Evolutionary conservation across 768 basidiomycete species (phyloP).

Genomic region (Candolleomyces efflorescens): DNA sequence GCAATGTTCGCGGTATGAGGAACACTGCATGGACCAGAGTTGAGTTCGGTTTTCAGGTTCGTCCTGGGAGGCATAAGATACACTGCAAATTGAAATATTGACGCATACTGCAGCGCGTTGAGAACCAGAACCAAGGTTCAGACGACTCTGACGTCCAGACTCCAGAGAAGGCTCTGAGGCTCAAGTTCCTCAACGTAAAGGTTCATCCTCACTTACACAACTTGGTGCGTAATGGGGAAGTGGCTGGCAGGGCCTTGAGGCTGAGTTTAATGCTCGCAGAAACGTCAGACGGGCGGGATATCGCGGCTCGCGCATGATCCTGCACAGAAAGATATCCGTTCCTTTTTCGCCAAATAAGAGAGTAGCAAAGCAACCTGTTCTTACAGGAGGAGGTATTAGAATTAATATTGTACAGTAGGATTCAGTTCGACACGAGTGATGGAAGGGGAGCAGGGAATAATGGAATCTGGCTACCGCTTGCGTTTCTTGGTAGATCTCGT

Average conservation of each 20-base stretch:
- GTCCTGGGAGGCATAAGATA: constrained; percentile 3
- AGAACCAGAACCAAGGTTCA: neutral
- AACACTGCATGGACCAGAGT: constrained; percentile 74
- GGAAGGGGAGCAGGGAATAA: neutral
- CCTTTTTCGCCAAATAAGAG: constrained; percentile 13
- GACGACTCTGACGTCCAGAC: neutral
- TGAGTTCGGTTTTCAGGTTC: constrained; percentile 35
- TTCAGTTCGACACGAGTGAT: neutral
- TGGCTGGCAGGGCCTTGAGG: neutral
- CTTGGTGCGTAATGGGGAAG: constrained; percentile 41
- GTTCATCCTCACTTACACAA: constrained; percentile 48
- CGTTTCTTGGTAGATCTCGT: constrained; percentile 39
- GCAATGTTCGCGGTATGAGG: constrained; percentile 44
- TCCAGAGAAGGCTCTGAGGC: constrained; percentile 21
- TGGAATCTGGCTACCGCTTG: constrained; percentile 31
- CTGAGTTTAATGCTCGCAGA: constrained; percentile 15
- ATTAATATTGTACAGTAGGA: constrained; percentile 8
- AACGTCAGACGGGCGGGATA: constrained; percentile 73
- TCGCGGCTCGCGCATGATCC: constrained; percentile 68
- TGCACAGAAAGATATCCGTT: constrained; percentile 69
- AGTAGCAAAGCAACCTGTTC: neutral
- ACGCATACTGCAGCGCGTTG: neutral
- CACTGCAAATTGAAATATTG: neutral
- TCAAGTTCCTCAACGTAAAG: constrained; percentile 51
- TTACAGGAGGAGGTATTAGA: constrained; percentile 1